Evolutionary conservation across 768 basidiomycete genomes (phyloP).

Genomic region (Xerocomellus dryophilus): DNA sequence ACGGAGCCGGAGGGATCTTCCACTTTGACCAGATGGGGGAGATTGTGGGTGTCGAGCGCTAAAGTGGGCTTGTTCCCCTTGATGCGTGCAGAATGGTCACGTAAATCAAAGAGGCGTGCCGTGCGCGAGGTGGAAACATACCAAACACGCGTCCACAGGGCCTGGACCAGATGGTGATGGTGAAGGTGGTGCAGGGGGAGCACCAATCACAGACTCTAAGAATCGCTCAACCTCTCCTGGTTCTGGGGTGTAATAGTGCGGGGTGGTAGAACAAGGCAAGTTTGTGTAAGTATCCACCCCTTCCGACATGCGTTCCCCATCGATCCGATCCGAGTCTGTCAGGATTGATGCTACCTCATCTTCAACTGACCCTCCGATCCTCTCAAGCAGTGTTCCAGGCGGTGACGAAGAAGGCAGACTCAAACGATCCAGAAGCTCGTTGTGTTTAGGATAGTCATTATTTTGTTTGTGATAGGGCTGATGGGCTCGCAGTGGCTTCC

Average conservation of each 20-base stretch:
- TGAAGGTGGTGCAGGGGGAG: background rate
- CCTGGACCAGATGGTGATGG: background rate
- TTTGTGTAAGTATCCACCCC: background rate
- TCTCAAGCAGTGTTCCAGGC: slow-evolving; percentile 17
- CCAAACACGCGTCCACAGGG: slow-evolving; percentile 13
- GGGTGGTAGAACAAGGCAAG: slow-evolving; percentile 1
- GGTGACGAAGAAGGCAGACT: slow-evolving; percentile 11
- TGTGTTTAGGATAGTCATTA: background rate
- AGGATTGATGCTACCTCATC: background rate
- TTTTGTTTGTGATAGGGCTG: background rate
- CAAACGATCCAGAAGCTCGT: slow-evolving; percentile 13
- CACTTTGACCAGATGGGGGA: slow-evolving; percentile 1
- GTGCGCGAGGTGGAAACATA: slow-evolving; percentile 15
- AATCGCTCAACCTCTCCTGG: slow-evolving; percentile 27
- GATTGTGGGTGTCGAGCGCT: slow-evolving; percentile 16
- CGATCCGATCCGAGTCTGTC: slow-evolving; percentile 8
- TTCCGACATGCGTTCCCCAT: background rate
- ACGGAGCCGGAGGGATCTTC: slow-evolving; percentile 3
- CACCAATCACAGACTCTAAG: slow-evolving; percentile 24
- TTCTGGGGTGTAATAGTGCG: slow-evolving; percentile 19
- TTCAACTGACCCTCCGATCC: slow-evolving; percentile 14
- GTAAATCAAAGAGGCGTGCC: slow-evolving; percentile 6
- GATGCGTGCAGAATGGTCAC: background rate
- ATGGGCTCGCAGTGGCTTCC: background rate
- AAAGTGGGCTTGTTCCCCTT: slow-evolving; percentile 9